These are phyloP conservation scores for Fagopyrum tataricum DNA, from an alignment of 148 eudicot genomes.

Conservation along the genomic window DNA sequence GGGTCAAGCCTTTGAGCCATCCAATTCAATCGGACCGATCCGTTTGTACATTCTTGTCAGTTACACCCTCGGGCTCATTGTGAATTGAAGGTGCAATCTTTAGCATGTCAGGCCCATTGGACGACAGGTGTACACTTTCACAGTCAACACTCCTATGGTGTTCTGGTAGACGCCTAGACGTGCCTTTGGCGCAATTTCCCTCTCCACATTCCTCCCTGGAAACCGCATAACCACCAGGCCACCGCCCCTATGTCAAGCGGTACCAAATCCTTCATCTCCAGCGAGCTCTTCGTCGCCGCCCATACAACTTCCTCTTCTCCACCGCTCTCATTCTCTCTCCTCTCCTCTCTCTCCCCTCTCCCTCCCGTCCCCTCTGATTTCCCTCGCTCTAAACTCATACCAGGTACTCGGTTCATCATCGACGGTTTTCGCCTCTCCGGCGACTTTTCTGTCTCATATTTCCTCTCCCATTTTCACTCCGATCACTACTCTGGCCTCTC, in stretches of 20 bases:
- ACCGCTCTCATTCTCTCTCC: constrained; percentile 18
- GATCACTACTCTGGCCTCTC: constrained; percentile 86
- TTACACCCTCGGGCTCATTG: too few relatives aligned
- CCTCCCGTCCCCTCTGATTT: constrained; percentile 45
- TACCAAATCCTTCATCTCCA: constrained; percentile 55
- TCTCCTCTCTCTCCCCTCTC: constrained; percentile 27
- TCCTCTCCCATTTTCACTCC: constrained; percentile 95
- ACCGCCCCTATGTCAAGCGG: constrained; percentile 32
- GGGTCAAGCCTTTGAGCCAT: too few relatives aligned
- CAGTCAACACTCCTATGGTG: neutral
- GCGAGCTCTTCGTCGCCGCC: constrained; percentile 38
- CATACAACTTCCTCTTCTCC: constrained; percentile 20
- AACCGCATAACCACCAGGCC: constrained; percentile 12
- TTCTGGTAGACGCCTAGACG: too few relatives aligned
- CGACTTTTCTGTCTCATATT: constrained; percentile 66
- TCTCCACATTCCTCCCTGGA: neutral
- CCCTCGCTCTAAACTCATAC: constrained; percentile 72
- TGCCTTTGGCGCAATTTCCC: neutral
- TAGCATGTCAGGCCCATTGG: too few relatives aligned
- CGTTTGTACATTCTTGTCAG: too few relatives aligned
- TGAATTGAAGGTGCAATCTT: too few relatives aligned
- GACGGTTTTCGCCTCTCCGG: constrained; percentile 69
- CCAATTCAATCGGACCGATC: too few relatives aligned
- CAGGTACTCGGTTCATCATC: constrained; percentile 73
- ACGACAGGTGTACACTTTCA: neutral